phyloP scores from a whole-genome alignment of 257 asterid genomes.

The Euphrasia confusa region DNA sequence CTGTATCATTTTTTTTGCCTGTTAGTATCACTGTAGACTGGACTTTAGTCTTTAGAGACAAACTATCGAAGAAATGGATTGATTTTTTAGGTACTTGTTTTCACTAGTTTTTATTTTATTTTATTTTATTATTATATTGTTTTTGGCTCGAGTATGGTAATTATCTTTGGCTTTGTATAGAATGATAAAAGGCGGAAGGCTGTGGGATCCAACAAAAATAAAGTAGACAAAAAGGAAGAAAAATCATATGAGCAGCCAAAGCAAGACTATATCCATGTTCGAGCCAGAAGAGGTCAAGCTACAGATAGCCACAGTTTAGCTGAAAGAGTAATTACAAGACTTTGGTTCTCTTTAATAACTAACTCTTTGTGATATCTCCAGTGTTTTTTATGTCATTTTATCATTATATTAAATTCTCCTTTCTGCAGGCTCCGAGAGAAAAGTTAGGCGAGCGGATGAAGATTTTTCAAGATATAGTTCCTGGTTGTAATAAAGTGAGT shows the following conservation, averaged over 20 bases:
- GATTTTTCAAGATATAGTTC: conserved; percentile 43
- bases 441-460: conserved; percentile 48
- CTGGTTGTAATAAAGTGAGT: conserved; percentile 50
- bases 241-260: conserved; percentile 34
- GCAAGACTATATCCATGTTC: conserved; percentile 45
- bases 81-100: too few species aligned
- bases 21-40: too few species aligned
- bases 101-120: too few species aligned
- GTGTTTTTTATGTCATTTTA: too few species aligned
- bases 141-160: conserved; percentile 6
- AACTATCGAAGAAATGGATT: too few species aligned
- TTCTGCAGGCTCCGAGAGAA: conserved; percentile 47
- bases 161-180: conserved; percentile 22
- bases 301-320: conserved; percentile 55
- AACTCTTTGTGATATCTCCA: not conserved
- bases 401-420: not conserved
- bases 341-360: not conserved
- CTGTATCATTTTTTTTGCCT: too few species aligned
- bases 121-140: not conserved
- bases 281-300: conserved; percentile 53
- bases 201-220: conserved; percentile 21
- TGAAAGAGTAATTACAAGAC: conserved; percentile 36
- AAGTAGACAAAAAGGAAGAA: conserved; percentile 27
- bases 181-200: conserved; percentile 32
- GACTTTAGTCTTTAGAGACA: too few species aligned